Conservation (phyloP, 2,329 filamentous ascomycete genomes). For the Tolypocladium tundrense region DNA sequence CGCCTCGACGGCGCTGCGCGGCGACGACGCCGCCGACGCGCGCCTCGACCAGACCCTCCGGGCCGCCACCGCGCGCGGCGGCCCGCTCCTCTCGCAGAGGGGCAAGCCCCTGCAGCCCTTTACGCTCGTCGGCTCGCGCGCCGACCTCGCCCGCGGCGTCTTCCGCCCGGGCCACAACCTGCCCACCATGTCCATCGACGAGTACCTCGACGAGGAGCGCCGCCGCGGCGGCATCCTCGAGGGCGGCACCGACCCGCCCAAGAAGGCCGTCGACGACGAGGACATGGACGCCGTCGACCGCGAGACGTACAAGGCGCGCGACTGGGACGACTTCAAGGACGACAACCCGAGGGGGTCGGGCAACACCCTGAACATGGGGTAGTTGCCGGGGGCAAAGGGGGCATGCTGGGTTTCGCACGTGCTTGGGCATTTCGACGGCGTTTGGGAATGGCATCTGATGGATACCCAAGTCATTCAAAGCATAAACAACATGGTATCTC, state of each 20-base stretch:
- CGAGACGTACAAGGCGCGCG: constrained; percentile 85
- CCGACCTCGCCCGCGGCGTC: constrained; percentile 67
- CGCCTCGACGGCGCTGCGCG: constrained; percentile 23
- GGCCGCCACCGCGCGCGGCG: constrained; percentile 39
- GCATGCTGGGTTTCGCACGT: background rate
- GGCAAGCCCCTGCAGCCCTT: constrained; percentile 89
- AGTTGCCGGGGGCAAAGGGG: background rate
- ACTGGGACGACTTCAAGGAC: constrained; percentile 93
- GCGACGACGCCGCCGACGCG: constrained; percentile 34
- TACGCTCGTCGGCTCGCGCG: constrained; percentile 68
- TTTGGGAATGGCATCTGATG: background rate
- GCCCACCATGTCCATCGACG: constrained; percentile 95
- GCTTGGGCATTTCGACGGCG: background rate
- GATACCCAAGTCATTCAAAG: background rate
- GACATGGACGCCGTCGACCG: constrained; percentile 77
- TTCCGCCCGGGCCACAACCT: constrained; percentile 88
- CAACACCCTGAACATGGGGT: constrained; percentile 72
- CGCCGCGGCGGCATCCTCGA: constrained; percentile 80
- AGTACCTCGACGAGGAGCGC: constrained; percentile 89
- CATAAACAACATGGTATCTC: background rate
- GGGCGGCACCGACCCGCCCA: constrained; percentile 67
- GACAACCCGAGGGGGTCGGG: constrained; percentile 76
- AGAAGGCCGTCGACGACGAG: constrained; percentile 76
- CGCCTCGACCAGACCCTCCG: constrained; percentile 58
- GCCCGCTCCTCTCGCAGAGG: constrained; percentile 64